Conservation (phyloP, 345 rosid genomes). For the Syzygium jambos region DNA sequence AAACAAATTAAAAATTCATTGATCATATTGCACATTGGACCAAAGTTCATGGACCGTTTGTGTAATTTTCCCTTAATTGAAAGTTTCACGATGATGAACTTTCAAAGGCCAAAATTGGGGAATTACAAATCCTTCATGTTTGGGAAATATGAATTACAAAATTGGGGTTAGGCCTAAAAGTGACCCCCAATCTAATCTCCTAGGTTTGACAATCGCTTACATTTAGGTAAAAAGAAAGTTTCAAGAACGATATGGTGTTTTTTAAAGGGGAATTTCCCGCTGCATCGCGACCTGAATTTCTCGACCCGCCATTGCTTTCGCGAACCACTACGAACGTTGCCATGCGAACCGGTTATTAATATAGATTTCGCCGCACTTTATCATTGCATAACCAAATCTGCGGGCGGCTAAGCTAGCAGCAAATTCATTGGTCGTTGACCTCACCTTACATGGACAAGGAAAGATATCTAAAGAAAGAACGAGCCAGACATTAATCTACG, state of each 20-base stretch:
- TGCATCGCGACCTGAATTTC: not conserved
- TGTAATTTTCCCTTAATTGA: not conserved
- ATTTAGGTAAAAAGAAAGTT: too few relatives aligned
- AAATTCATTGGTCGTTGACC: not conserved
- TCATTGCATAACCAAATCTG: not conserved
- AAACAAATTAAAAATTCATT: fast-evolving
- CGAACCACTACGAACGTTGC: not conserved
- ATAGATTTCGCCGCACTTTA: not conserved
- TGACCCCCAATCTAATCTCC: not conserved
- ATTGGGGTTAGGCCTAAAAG: too few relatives aligned
- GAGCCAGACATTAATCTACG: not conserved
- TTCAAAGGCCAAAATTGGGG: not conserved
- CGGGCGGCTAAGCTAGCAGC: not conserved
- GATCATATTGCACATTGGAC: fast-evolving
- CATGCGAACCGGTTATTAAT: not conserved
- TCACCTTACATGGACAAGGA: too few relatives aligned
- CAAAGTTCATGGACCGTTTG: fast-evolving
- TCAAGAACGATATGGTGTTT: too few relatives aligned
- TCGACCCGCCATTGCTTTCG: not conserved
- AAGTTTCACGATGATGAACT: not conserved
- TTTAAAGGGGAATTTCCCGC: not conserved
- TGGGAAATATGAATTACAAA: too few relatives aligned
- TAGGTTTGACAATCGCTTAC: not conserved
- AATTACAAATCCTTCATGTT: not conserved
- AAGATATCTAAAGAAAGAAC: too few relatives aligned